Evolutionary conservation across 176 grass and related monocot genomes (phyloP).

Genomic region (Hyparrhenia diplandra): DNA sequence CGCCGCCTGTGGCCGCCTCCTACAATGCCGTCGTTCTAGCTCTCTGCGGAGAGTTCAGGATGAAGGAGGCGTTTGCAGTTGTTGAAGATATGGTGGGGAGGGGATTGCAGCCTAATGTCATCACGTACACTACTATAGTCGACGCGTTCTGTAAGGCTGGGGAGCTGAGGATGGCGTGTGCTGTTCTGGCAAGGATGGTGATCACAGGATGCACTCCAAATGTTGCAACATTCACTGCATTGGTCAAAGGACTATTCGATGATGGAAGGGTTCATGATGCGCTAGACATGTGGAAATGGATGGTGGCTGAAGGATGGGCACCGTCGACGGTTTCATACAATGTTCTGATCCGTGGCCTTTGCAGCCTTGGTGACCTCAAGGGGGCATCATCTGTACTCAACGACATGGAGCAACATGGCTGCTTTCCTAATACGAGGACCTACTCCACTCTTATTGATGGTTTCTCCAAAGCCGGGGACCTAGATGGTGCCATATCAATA

Average conservation of each 20-base stretch:
- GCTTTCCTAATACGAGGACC: conserved; percentile 51
- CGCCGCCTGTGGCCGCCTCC: conserved; percentile 20
- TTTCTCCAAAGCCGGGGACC: conserved; percentile 57
- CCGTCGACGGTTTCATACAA: conserved; percentile 68
- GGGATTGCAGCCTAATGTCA: conserved; percentile 43
- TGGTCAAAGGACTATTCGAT: conserved; percentile 59
- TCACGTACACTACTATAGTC: conserved; percentile 70
- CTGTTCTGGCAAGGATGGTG: conserved; percentile 78
- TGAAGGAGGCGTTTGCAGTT: conserved; percentile 39
- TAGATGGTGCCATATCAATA: conserved; percentile 54
- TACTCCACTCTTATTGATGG: conserved; percentile 68
- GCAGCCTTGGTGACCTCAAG: conserved; percentile 36
- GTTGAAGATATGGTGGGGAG: conserved; percentile 52
- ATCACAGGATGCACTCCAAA: conserved; percentile 53
- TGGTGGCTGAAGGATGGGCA: conserved; percentile 53
- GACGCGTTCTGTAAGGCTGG: conserved; percentile 42
- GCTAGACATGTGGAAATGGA: conserved; percentile 64
- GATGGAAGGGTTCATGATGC: conserved; percentile 43
- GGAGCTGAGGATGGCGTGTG: conserved; percentile 47
- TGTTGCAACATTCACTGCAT: conserved; percentile 49
- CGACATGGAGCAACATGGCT: conserved; percentile 46
- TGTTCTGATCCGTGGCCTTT: conserved; percentile 73
- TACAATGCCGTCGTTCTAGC: conserved; percentile 60
- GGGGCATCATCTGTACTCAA: conserved; percentile 47
- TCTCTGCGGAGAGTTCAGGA: conserved; percentile 48